These are phyloP conservation scores for Vigna nakashimae DNA, from an alignment of 306 rosid genomes.

Conservation along the genomic window DNA sequence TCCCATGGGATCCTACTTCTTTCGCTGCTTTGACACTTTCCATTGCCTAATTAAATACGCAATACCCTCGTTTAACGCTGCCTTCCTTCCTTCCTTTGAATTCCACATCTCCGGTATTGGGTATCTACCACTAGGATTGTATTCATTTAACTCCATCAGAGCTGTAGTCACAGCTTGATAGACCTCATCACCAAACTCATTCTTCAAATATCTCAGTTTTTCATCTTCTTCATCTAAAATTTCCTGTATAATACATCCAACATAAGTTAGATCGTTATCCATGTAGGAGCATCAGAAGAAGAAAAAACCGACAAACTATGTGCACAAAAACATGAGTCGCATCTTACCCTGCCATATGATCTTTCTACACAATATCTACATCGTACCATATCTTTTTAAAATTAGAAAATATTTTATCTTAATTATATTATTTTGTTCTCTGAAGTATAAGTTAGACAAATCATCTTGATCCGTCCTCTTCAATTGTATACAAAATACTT, in stretches of 20 bases:
- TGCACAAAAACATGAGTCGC: background rate
- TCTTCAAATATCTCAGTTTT: slow-evolving; percentile 60
- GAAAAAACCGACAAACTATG: background rate
- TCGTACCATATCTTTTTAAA: background rate
- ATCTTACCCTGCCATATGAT: background rate
- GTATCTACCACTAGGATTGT: slow-evolving; percentile 89
- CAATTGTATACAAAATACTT: no score
- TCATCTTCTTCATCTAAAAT: slow-evolving; percentile 67
- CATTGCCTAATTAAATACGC: slow-evolving; percentile 54
- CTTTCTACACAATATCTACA: background rate
- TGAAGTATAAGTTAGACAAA: no score
- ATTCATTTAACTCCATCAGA: slow-evolving; percentile 68
- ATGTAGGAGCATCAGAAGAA: background rate
- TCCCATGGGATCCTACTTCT: slow-evolving; percentile 8
- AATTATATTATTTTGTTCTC: no score
- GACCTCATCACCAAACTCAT: slow-evolving; percentile 65
- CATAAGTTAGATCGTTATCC: background rate
- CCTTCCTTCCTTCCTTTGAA: slow-evolving; percentile 64
- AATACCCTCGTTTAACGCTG: slow-evolving; percentile 67
- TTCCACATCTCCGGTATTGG: slow-evolving; percentile 69
- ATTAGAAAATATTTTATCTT: no score
- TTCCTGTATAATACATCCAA: slow-evolving; percentile 57
- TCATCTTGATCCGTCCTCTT: no score
- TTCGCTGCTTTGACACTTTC: slow-evolving; percentile 42
- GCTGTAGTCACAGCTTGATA: slow-evolving; percentile 61